phyloP scores from a whole-genome alignment of 352 stramenopile genomes.

The Globisporangium abappressorium region DNA sequence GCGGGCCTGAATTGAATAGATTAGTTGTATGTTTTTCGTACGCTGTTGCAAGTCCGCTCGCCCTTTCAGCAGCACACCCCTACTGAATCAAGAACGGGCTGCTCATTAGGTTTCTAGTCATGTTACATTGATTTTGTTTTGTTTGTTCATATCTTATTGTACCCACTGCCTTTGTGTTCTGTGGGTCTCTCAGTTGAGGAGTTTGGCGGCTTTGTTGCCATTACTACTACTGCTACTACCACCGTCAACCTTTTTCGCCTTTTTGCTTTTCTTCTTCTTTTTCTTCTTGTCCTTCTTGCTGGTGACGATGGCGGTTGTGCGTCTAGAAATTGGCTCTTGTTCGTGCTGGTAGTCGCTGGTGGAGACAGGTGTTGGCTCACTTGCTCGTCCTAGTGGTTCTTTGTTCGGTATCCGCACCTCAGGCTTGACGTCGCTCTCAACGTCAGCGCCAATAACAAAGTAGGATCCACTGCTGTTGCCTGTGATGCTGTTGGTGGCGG shows the following conservation, averaged over 20 bases:
- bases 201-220: background rate
- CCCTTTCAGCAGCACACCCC: too few species aligned
- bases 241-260: background rate
- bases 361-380: background rate
- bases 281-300: background rate
- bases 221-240: background rate
- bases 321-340: background rate
- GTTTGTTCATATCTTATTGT: background rate
- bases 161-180: background rate
- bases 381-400: background rate
- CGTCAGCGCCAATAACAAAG: background rate
- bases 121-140: background rate
- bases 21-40: background rate
- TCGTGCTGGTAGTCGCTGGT: background rate
- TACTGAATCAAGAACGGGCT: too few species aligned
- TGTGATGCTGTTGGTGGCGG: background rate
- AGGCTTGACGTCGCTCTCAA: background rate
- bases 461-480: background rate
- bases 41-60: too few species aligned
- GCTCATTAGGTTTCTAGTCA: background rate
- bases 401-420: background rate
- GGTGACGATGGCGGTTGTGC: too few species aligned
- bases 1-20: background rate
- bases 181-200: background rate
- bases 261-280: constrained; percentile 8